These are phyloP conservation scores for Cochlearia excelsa DNA, from an alignment of 345 rosid genomes.

Conservation along the genomic window DNA sequence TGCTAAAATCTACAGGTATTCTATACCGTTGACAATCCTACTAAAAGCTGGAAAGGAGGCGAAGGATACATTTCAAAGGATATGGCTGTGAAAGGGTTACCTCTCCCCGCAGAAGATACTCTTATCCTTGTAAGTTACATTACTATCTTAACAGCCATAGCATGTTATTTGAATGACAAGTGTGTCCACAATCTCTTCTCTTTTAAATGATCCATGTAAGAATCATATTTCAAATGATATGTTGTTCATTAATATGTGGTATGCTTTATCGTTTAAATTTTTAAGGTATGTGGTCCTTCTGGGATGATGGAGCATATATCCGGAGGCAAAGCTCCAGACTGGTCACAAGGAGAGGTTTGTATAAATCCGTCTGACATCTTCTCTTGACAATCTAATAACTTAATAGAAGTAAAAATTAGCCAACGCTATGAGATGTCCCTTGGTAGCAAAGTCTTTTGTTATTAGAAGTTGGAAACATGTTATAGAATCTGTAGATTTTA, in stretches of 20 bases:
- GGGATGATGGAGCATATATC: conserved; percentile 95
- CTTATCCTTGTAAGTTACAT: conserved; percentile 67
- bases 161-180: neutral
- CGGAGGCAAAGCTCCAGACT: conserved; percentile 84
- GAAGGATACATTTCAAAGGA: conserved; percentile 77
- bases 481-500: too few species aligned
- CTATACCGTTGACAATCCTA: conserved; percentile 84
- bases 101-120: conserved; percentile 73
- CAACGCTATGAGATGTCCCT: neutral
- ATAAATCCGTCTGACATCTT: conserved; percentile 2
- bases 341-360: conserved; percentile 89
- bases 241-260: neutral
- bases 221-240: neutral
- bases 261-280: neutral
- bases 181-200: conserved; percentile 1
- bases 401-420: neutral
- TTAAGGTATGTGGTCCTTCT: conserved; percentile 93
- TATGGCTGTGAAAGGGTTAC: conserved; percentile 74
- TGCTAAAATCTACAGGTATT: conserved; percentile 45
- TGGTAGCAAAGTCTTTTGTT: too few species aligned
- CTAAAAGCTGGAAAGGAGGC: conserved; percentile 93
- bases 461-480: too few species aligned
- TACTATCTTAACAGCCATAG: neutral
- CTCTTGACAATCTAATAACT: conserved; percentile 6
- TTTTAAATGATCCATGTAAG: neutral